Conservation (phyloP, 1,139 yeast species). For the Kurtzmaniella quercitrusa region DNA sequence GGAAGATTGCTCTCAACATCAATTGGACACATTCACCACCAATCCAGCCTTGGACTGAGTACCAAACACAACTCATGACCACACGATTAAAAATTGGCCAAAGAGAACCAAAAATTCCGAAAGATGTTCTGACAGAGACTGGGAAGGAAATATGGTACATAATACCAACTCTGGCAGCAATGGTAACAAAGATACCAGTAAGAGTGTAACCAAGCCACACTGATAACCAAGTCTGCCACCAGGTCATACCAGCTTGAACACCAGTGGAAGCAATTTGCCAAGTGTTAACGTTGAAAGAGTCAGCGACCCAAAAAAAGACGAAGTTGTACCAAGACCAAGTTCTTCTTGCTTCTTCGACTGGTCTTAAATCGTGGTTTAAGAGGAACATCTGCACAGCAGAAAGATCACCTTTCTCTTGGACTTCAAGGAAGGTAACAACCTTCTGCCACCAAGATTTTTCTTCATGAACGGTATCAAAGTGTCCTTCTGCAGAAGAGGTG, state of each 20-base stretch:
- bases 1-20: constrained; percentile 65
- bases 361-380: constrained; percentile 69
- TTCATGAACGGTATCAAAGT: no score
- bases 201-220: constrained; percentile 72
- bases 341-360: constrained; percentile 66
- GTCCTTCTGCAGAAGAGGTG: not conserved
- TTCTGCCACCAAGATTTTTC: constrained; percentile 14
- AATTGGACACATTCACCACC: constrained; percentile 81
- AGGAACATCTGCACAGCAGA: constrained; percentile 54
- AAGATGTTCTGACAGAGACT: constrained; percentile 65
- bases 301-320: constrained; percentile 81
- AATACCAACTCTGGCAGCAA: constrained; percentile 69
- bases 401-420: constrained; percentile 30
- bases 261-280: constrained; percentile 92
- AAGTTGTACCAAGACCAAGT: constrained; percentile 80
- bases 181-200: constrained; percentile 58
- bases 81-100: constrained; percentile 82
- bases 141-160: constrained; percentile 77
- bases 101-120: constrained; percentile 73
- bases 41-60: constrained; percentile 75
- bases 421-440: constrained; percentile 13
- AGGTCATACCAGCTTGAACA: constrained; percentile 63
- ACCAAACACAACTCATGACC: constrained; percentile 83
- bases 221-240: constrained; percentile 90
- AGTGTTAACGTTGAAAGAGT: constrained; percentile 80